phyloP scores from a whole-genome alignment of 257 asterid genomes.

The Apocynum venetum region DNA sequence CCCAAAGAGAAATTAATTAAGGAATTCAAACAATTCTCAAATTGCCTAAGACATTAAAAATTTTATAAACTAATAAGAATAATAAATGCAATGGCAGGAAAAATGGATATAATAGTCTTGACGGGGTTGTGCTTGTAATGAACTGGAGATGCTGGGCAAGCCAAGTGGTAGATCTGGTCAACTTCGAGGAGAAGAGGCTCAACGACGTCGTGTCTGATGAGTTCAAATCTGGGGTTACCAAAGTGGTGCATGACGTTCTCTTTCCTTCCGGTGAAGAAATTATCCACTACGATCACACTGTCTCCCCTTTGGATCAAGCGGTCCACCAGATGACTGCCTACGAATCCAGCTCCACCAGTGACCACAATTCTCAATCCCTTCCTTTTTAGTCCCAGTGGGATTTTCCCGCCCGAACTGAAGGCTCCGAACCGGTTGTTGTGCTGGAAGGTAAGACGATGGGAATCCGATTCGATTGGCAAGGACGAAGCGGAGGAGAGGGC shows the following conservation, averaged over 20 bases:
- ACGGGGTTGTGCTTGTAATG: conserved; percentile 97
- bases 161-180: conserved; percentile 98
- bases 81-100: background rate
- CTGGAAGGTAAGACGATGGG: conserved; percentile 40
- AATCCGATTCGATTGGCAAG: conserved; percentile 33
- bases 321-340: conserved; percentile 91
- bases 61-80: too few relatives aligned
- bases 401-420: conserved; percentile 67
- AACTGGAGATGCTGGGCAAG: conserved; percentile 98
- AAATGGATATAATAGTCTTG: conserved; percentile 91
- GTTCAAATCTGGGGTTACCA: conserved; percentile 78
- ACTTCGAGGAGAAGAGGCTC: conserved; percentile 87
- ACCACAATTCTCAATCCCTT: conserved; percentile 78
- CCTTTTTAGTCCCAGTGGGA: conserved; percentile 71
- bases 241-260: conserved; percentile 91
- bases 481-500: conserved; percentile 26
- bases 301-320: conserved; percentile 83
- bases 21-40: conserved; percentile 16
- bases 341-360: conserved; percentile 97
- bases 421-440: conserved; percentile 47
- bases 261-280: conserved; percentile 89
- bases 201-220: conserved; percentile 97
- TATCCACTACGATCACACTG: conserved; percentile 93
- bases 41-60: background rate
- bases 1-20: conserved; percentile 27